Base-by-base conservation (phyloP, 768 basidiomycete genomes). In the Tephrocybe rancida region DNA sequence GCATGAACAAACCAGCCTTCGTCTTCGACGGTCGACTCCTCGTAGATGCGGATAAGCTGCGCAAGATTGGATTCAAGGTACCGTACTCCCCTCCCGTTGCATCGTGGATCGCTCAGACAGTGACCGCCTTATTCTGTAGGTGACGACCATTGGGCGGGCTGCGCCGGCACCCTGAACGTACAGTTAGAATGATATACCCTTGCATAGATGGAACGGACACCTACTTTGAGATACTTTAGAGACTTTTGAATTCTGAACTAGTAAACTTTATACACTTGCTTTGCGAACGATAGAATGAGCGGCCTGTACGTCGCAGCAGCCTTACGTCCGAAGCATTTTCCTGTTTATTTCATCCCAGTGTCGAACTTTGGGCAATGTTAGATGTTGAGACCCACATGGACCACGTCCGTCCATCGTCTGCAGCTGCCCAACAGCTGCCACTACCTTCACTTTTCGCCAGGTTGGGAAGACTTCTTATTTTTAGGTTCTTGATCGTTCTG, bases 1-100 rank as follows among this genome's bases (percentile, higher is more conserved):
- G 79, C 64, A 98, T 98, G 93, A 90, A 88, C 65, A 97, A 98
- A 79, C 97, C 97, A n/a, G 96, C 97, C 4, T 98, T 97, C 66
- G 81, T 99, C 59, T 98, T 98, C 64, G 96, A 98, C 67, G 95
- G 95, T 4, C 84, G 95, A 27, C 76, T 97, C 56, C 80, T 98
- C 64, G 80, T 98, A 39, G 90, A 98, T 66, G 85, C 83, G 9
- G 85, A 86, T 46, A 82, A 84, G 69, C 78, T 98, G 58, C 82
- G 81, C 62, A 69, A 83, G 65, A 97, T 98, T 64, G 96, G 96
- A 34, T 98, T 98, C 86, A 90, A 84, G 71, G 90, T 89, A 18
- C 10, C 79, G 70, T 56, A 44, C 29, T 43, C 55, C 24, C 19
- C 4, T 22, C 18, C 38, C 11, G 4, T 32, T 38, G 41, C 38